Base-by-base conservation (phyloP, 164 flowering plant genomes). In the Brasenia schreberi region DNA sequence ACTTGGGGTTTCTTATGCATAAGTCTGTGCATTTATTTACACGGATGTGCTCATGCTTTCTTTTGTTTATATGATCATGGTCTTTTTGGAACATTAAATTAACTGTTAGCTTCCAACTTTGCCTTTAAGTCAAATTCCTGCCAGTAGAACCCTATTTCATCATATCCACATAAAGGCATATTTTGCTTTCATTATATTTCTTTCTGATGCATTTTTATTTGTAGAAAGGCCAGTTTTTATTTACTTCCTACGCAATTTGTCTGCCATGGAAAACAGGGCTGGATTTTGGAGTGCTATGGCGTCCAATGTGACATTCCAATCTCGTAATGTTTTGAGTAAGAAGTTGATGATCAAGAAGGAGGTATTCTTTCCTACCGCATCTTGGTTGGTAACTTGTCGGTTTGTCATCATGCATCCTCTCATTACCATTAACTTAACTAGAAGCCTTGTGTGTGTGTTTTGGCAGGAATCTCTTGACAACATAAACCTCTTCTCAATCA, bases 281-380 rank as follows among this genome's bases (percentile, higher is more conserved):
- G 97, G 97, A 4, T 94, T 94, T 77, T 88, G 81, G 95, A 94
- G 93, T 81, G 99, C 99, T 62, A 94, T 91, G 97, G 97, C 99
- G 70, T 94, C 99, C 61, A 94, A 94, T 72, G 69, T 94, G 77
- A 78, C 85, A 7, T 83, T 84, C 76, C 98, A 94, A 74, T 89
- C 98, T 42, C 91, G 97, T 61, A 94, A 94, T 74, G 97, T 94
- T 11, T 85, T 91, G 61, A 94, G 99, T 84, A 94, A 94, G 70
- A 94, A 86, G 72, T 75, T 94, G 73, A 91, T 94, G 97, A 77
- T 84, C 65, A 91, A 84, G 71, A 81, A 89, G 77, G 95, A 94
- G 89, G 98, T 90, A 81, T 73, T 14, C 5, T 27, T 42, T 58
- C 56, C 16, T 14, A 33, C 39, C 39, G 39, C 39, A 33, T 49